Evolutionary conservation across 352 stramenopile genomes (phyloP).

Genomic region (Pythium dissimile): DNA sequence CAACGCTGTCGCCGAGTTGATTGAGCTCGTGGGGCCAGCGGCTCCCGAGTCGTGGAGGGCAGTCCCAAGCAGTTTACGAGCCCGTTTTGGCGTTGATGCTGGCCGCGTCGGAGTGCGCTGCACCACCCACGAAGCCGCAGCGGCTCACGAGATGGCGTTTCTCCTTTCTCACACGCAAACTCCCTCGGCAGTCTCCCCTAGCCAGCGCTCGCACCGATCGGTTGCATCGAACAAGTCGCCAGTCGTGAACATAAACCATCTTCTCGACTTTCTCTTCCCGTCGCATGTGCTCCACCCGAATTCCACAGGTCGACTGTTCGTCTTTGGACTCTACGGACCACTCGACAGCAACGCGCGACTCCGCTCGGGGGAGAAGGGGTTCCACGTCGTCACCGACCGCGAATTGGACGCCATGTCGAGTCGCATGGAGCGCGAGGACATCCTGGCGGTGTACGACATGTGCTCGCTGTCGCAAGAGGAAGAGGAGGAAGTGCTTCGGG

Average conservation of each 20-base stretch:
- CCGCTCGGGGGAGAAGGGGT: slow-evolving; percentile 48
- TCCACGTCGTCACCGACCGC: slow-evolving; percentile 64
- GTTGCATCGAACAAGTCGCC: slow-evolving; percentile 7
- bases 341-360: slow-evolving; percentile 57
- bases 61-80: slow-evolving; percentile 27
- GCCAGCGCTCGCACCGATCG: neutral
- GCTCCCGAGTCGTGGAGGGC: slow-evolving; percentile 25
- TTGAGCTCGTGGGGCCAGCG: slow-evolving; percentile 45
- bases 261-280: slow-evolving; percentile 80
- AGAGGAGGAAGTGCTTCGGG: slow-evolving; percentile 68
- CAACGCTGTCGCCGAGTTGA: slow-evolving; percentile 45
- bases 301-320: slow-evolving; percentile 72
- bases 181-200: neutral
- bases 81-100: slow-evolving; percentile 36
- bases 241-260: slow-evolving; percentile 44
- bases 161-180: slow-evolving; percentile 28
- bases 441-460: slow-evolving; percentile 68
- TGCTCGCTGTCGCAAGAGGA: slow-evolving; percentile 61
- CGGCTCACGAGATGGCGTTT: slow-evolving; percentile 37
- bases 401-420: slow-evolving; percentile 77
- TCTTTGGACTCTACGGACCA: slow-evolving; percentile 79
- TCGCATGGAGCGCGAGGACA: slow-evolving; percentile 79
- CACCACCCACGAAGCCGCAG: slow-evolving; percentile 32
- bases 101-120: slow-evolving; percentile 39
- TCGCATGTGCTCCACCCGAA: slow-evolving; percentile 70